These are phyloP conservation scores for Trichoderma sp. DNA, from an alignment of 2,329 filamentous ascomycete genomes.

Conservation along the genomic window DNA sequence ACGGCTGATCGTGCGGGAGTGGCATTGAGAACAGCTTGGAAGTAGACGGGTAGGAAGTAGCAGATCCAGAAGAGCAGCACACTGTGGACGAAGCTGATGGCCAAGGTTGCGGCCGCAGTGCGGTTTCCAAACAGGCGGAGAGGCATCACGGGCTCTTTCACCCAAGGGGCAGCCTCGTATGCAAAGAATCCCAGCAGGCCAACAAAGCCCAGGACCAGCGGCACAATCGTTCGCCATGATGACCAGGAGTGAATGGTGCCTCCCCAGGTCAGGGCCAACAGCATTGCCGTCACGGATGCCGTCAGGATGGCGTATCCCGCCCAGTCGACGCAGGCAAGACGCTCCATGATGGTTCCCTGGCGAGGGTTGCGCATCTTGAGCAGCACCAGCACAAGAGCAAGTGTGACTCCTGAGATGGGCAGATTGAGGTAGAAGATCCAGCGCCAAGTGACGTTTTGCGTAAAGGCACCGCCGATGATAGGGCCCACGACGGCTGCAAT, in stretches of 20 bases:
- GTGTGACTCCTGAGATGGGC: slow-evolving; percentile 39
- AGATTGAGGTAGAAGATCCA: slow-evolving; percentile 51
- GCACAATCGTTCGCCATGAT: slow-evolving; percentile 39
- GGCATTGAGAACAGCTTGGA: neutral
- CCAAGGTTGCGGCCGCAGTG: neutral
- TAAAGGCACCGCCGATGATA: slow-evolving; percentile 34
- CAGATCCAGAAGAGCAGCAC: neutral
- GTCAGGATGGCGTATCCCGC: slow-evolving; percentile 46
- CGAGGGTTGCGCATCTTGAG: slow-evolving; percentile 36
- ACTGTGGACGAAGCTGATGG: neutral
- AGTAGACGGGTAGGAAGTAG: neutral
- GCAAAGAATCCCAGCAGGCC: slow-evolving; percentile 13
- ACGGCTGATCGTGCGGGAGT: neutral
- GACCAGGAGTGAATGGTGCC: slow-evolving; percentile 47
- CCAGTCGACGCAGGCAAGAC: slow-evolving; percentile 44
- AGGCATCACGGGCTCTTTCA: neutral
- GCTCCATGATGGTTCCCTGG: slow-evolving; percentile 22
- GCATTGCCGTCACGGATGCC: slow-evolving; percentile 36
- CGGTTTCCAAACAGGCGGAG: neutral
- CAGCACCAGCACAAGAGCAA: slow-evolving; percentile 37
- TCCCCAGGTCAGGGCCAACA: slow-evolving; percentile 47
- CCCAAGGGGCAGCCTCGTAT: neutral
- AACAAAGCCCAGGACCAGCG: slow-evolving; percentile 43
- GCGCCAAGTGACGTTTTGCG: slow-evolving; percentile 39
- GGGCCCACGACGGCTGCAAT: slow-evolving; percentile 39